Conservation (phyloP, 78 protist genomes). For the Tieghemostelium lacteum region DNA sequence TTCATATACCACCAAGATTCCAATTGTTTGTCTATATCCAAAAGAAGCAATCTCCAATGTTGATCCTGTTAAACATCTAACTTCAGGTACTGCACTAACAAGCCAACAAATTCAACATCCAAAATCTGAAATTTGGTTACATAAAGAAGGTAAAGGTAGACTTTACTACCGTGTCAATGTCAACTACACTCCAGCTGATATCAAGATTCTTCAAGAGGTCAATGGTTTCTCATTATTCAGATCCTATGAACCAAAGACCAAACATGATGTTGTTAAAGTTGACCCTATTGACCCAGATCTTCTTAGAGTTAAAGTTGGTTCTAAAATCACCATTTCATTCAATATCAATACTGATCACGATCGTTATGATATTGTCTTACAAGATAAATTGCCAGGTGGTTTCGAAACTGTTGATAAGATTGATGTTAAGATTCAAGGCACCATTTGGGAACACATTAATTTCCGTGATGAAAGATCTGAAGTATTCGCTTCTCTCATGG, state of each 20-base stretch:
- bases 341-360: constrained; percentile 17
- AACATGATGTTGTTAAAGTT: constrained; percentile 1
- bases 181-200: constrained; percentile 29
- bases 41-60: constrained; percentile 14
- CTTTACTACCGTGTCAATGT: constrained; percentile 58
- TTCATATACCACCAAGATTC: constrained; percentile 53
- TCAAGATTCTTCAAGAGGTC: constrained; percentile 3
- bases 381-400: constrained; percentile 66
- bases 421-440: constrained; percentile 29
- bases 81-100: not conserved
- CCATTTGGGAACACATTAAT: constrained; percentile 42
- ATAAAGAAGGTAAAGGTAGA: constrained; percentile 76
- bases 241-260: constrained; percentile 9
- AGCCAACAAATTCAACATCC: not conserved
- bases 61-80: not conserved
- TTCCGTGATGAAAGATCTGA: constrained; percentile 61
- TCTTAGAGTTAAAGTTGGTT: constrained; percentile 17
- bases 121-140: constrained; percentile 67
- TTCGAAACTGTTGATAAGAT: constrained; percentile 27
- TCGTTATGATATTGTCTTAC: constrained; percentile 17
- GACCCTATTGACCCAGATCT: not conserved
- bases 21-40: constrained; percentile 33
- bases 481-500: constrained; percentile 26
- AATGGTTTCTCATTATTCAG: constrained; percentile 40
- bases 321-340: constrained; percentile 17